Percentiles rank a stretch among this genome's conserved stretches.
phyloP scores from a whole-genome alignment of 2,329 filamentous ascomycete genomes.

The Torrubiella hemipterigena region DNA sequence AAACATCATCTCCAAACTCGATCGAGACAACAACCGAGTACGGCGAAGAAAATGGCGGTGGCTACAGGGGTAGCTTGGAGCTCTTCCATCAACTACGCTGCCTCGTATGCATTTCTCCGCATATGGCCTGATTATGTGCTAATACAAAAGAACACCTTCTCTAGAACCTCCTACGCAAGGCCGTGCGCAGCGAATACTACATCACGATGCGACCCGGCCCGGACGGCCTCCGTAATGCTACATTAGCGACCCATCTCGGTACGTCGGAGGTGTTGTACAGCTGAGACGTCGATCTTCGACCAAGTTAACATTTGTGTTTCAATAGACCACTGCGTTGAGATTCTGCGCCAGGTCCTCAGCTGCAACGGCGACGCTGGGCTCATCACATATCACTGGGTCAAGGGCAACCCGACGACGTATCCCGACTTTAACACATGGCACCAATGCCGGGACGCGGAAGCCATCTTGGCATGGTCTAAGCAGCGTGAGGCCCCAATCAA shows the following conservation, averaged over 20 bases:
- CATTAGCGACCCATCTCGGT: not conserved
- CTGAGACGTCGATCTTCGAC: not conserved
- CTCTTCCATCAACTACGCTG: slow-evolving; percentile 2
- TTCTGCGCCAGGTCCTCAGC: slow-evolving; percentile 2
- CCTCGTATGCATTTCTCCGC: too few relatives aligned
- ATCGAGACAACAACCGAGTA: too few relatives aligned
- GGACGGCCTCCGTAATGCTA: not conserved
- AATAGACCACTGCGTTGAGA: slow-evolving; percentile 5
- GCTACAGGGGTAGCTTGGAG: slow-evolving; percentile 1
- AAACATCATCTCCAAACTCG: too few relatives aligned
- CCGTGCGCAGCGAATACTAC: not conserved
- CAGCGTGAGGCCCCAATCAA: too few relatives aligned
- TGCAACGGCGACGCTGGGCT: slow-evolving; percentile 1
- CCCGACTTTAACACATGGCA: slow-evolving; percentile 1
- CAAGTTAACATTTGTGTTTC: not conserved
- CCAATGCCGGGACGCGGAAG: not conserved
- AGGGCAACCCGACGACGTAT: not conserved
- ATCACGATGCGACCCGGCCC: not conserved
- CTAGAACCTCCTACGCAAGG: slow-evolving; percentile 1
- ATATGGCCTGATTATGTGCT: too few relatives aligned
- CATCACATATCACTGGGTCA: slow-evolving; percentile 1
- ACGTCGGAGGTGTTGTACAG: not conserved
- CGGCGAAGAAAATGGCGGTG: too few relatives aligned
- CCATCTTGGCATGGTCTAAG: not conserved
- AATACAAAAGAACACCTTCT: not conserved